A percentile compares a stretch with the other conserved stretches of the same genome.
Conservation (phyloP, 2,329 filamentous ascomycete species). For the Penicillium paneum region DNA sequence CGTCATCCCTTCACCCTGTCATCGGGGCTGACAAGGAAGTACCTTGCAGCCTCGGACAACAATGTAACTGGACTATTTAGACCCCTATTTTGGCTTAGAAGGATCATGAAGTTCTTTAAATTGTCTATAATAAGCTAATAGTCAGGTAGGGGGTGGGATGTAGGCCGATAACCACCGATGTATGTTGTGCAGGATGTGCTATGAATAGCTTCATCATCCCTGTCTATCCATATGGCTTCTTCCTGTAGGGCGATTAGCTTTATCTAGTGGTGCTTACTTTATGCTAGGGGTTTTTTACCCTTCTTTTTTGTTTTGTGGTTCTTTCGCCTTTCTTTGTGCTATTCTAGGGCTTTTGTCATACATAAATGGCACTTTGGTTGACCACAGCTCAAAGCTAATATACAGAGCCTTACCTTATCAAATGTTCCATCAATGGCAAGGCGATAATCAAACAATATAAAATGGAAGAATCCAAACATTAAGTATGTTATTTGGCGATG, state of each 20-base stretch:
- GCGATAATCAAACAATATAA: neutral
- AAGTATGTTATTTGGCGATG: neutral
- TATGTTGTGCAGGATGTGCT: neutral
- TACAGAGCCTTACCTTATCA: neutral
- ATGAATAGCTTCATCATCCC: slow-evolving; percentile 4
- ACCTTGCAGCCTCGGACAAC: neutral
- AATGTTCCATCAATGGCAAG: neutral
- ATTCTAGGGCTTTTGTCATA: too few relatives aligned
- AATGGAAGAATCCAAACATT: neutral
- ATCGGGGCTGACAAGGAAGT: neutral
- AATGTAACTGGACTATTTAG: neutral
- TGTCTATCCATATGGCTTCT: neutral
- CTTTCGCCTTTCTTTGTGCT: neutral
- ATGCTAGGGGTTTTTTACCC: neutral
- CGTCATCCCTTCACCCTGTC: neutral
- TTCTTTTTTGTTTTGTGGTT: neutral
- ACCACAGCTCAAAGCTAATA: neutral
- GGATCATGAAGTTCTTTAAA: too few relatives aligned
- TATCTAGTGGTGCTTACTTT: neutral
- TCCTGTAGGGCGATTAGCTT: neutral
- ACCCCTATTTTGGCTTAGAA: neutral
- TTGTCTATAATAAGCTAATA: neutral
- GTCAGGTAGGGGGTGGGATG: neutral
- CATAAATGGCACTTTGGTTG: neutral
- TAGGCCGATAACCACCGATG: slow-evolving; percentile 1